Evolutionary conservation across 139 green algal species (phyloP), one percentile per base, ranked within the genome.

Genomic region (Asterochloris sp.): DNA sequence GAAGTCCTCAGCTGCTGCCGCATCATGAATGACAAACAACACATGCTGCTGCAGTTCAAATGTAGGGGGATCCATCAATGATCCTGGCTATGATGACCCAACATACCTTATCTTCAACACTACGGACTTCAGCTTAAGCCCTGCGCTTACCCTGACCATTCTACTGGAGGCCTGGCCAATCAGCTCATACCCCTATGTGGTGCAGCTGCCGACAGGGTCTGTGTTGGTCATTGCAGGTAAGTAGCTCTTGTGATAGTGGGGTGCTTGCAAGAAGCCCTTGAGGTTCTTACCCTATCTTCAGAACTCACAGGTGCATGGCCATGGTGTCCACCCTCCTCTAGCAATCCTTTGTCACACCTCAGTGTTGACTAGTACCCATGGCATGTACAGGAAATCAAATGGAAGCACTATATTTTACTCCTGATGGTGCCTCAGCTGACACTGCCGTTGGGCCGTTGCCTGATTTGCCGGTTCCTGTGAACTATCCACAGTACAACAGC

Each of bases 151-250:
- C 64, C 78, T 82, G 10, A 69, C 78, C 17, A 69, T 82, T 0
- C 11, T 82, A 27, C 64, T 82, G 10, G 78, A 82, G 66, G 24
- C 78, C 16, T 82, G 28, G 78, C 78, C 78, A 16, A 29, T 82
- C 66, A 82, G 76, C 78, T 69, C 78, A 27, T 82, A 82, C 66
- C 78, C 78, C 28, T 82, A 62, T 24, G 28, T 76, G 2, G 78
- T 67, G 16, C 38, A 69, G 64, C 17, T 82, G 78, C 78, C 78
- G 16, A 24, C 64, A 23, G 78, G 78, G 26, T 82, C 77, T 26
- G 29, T 62, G 8, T n/a, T 82, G 23, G n/a, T 82, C 23, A 74
- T 74, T 74, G 77, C 77, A 73, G 77, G 77, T 74, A 71, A 47
- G 11, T 12, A 69, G 64, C 64, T 69, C 15, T 69, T 69, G 1